Conservation (phyloP, 2,329 filamentous ascomycete genomes). For the Fusarium ambrosium region DNA sequence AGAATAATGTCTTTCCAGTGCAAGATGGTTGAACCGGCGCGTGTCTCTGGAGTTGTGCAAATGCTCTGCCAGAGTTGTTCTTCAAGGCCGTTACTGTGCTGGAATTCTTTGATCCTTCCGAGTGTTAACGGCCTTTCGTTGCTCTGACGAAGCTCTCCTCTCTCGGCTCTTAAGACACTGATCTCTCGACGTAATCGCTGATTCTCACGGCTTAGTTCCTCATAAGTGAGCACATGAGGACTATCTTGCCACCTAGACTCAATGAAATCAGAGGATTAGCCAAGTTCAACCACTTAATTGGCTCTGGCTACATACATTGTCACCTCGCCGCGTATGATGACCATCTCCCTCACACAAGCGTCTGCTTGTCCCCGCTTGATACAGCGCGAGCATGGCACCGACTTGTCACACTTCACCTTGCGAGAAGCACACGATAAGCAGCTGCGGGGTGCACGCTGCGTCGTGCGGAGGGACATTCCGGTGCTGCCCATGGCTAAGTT, state of each 20-base stretch:
- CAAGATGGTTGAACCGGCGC: neutral
- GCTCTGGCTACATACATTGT: constrained; percentile 10
- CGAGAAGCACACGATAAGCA: constrained; percentile 41
- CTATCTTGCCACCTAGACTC: constrained; percentile 5
- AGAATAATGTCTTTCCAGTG: constrained; percentile 15
- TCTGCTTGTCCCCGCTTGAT: constrained; percentile 39
- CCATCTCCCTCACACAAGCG: constrained; percentile 25
- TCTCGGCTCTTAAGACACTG: neutral
- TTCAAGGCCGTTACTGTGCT: neutral
- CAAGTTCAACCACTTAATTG: neutral
- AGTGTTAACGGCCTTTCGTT: neutral
- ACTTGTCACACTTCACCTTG: constrained; percentile 46
- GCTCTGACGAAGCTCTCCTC: neutral
- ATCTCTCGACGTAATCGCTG: constrained; percentile 3
- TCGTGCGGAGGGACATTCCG: constrained; percentile 19
- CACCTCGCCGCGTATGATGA: constrained; percentile 20
- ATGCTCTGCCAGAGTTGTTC: neutral
- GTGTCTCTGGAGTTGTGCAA: neutral
- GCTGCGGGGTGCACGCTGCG: constrained; percentile 43
- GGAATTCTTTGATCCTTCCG: neutral
- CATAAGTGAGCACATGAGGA: constrained; percentile 14
- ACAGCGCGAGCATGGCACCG: constrained; percentile 41
- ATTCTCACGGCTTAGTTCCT: constrained; percentile 23
- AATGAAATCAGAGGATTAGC: neutral
- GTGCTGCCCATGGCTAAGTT: constrained; percentile 1